Evolutionary conservation across 2,329 filamentous ascomycete species (phyloP), one percentile per base, ranked within the genome.

Genomic region (Magnaporthiopsis rhizophila): DNA sequence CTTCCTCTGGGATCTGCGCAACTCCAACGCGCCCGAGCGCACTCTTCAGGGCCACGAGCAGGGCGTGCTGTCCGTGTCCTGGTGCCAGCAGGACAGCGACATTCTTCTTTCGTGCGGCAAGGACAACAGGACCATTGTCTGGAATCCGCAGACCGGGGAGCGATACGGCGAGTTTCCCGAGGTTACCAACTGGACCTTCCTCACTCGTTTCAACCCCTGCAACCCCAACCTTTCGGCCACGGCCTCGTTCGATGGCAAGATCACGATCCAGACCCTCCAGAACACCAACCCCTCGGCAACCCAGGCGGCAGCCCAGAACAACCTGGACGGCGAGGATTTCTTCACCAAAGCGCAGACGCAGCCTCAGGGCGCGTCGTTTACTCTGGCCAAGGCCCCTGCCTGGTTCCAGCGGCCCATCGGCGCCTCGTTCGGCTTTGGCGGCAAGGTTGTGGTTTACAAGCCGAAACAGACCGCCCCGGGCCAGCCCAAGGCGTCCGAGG

Each of bases 101-200:
- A 82, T 99, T 62, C 79, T 99, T 62, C 83, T 99, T 28, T 99
- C 95, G 2, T 96, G 90, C 69, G 96, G 95, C 69, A 98, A 98
- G 78, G 95, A 99, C 77, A 98, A 98, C 74, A 87, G 91, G 70
- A 97, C 93, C 2, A 85, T 99, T 66, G 88, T 95, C 66, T 99
- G 96, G 95, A 98, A 98, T 76, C 92, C 95, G 1, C 90, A 95
- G 72, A 97, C 90, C 3, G 94, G 94, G 63, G 87, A 95, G 73
- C 83, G 86, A 15, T 89, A 92, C 68, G 95, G 96, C 68, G 94
- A 98, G 77, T 94, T 98, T 73, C 93, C 94, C 5, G 92, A 97
- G 71, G 93, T 96, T 64, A 97, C 94, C n/a, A 99, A 98, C 77
- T 99, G 95, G 94, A 97, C 93, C 7, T 99, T 99, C 80, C 88